Conservation (phyloP, 371 early-diverging fungal genomes). For the Rhizopus delemar region DNA sequence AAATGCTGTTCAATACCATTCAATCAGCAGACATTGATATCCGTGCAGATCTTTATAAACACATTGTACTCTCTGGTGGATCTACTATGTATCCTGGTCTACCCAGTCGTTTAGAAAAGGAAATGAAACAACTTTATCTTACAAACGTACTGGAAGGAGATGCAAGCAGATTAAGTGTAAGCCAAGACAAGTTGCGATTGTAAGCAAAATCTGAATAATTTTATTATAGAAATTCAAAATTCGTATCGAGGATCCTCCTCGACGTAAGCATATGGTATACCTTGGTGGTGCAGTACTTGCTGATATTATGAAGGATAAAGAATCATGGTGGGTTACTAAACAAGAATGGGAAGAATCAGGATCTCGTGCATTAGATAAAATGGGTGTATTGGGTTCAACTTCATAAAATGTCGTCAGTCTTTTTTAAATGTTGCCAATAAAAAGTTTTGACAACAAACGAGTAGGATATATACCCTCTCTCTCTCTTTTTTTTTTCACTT, state of each 20-base stretch:
- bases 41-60: constrained; percentile 92
- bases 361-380: constrained; percentile 74
- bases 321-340: constrained; percentile 91
- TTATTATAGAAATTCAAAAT: constrained; percentile 89
- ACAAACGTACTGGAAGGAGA: constrained; percentile 86
- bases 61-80: constrained; percentile 96
- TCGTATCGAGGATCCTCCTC: constrained; percentile 95
- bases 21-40: constrained; percentile 92
- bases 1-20: constrained; percentile 89
- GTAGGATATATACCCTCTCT: too few species aligned
- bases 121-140: constrained; percentile 94
- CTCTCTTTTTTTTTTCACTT: too few species aligned
- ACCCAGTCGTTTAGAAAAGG: constrained; percentile 95
- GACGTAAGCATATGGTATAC: constrained; percentile 97
- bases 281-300: constrained; percentile 97
- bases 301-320: constrained; percentile 92
- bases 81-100: constrained; percentile 98
- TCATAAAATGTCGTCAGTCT: too few species aligned
- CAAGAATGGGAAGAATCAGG: constrained; percentile 95
- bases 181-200: too few species aligned
- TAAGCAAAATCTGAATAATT: too few species aligned
- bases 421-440: too few species aligned
- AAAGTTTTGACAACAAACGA: too few species aligned
- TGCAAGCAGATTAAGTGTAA: constrained; percentile 76
- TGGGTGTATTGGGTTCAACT: constrained; percentile 54